Evolutionary conservation across 73 alveolate genomes (phyloP).

Genomic region (Tetrahymena elliotti): DNA sequence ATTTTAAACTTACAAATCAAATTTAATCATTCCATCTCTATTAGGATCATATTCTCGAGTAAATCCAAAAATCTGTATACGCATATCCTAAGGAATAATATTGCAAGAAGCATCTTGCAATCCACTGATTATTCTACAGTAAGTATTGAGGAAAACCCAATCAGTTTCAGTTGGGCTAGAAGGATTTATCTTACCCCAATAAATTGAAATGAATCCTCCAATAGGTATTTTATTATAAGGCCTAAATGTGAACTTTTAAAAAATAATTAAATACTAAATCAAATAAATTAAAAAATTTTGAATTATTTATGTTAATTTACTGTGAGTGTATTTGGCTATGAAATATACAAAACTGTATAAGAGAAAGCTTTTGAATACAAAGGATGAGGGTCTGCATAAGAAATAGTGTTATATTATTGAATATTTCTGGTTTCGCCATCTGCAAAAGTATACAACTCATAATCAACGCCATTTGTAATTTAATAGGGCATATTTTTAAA

Average conservation of each 20-base stretch:
- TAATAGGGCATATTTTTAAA: conserved; percentile 29
- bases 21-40: conserved; percentile 19
- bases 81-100: conserved; percentile 9
- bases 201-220: conserved; percentile 6
- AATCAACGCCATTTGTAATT: conserved; percentile 31
- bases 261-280: background rate
- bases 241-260: background rate
- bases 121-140: conserved; percentile 6
- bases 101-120: conserved; percentile 18
- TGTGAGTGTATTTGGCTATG: background rate
- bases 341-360: background rate
- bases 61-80: conserved; percentile 4
- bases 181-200: background rate
- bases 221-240: conserved; percentile 30
- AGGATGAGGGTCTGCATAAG: background rate
- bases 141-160: conserved; percentile 12
- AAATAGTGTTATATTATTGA: background rate
- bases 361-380: background rate
- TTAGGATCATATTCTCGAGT: conserved; percentile 29
- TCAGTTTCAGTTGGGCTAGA: background rate
- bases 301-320: background rate
- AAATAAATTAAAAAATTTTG: too few relatives aligned
- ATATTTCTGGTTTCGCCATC: conserved; percentile 1
- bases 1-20: conserved; percentile 6
- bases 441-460: background rate